Evolutionary conservation across 2,329 filamentous ascomycete species (phyloP), one percentile per base, ranked within the genome.

Genomic region (Cucurbitaria berberidis): DNA sequence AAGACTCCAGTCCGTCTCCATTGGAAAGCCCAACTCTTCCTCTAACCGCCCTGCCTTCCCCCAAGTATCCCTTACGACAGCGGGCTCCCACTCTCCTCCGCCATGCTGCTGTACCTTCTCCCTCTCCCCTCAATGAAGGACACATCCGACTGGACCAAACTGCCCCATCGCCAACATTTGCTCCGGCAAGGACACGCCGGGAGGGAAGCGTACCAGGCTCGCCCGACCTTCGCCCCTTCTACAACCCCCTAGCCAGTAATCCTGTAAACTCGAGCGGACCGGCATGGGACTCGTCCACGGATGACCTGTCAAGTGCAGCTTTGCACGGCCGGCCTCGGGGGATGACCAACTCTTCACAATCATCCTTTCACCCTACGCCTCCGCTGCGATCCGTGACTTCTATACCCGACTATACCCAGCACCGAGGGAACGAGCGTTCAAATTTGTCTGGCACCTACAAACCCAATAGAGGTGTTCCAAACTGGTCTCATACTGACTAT

Each of bases 31-130:
- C 70, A 26, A 63, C 69, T 21, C 63, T 72, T 16, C 64, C 59
- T n/a, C 63, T 64, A 3, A 43, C 51, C 26, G 45, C 60, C 30
- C 52, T 70, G n/a, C 75, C 77, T 24, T 75, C 76, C 44, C 77
- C 78, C 32, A 76, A 80, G 50, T 70, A 77, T 19, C 67, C 72
- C 21, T 65, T 75, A 11, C 73, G 78, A 21, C 75, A 76, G 55
- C 70, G 74, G 27, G 76, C 77, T 1, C 72, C 78, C 16, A 73
- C 75, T 11, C 72, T 76, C 26, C 70, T 79, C 48, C 72, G 74
- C 46, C 68, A 72, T 60, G 62, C 69, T 35, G 64, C 66, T 5
- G 55, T 67, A 3, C 62, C 68, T 26, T 67, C 69, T 27, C 62
- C 68, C 24, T 67, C 69, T 34, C 63, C 70, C n/a, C 62, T 67